Percentiles rank a stretch among this genome's conserved stretches.
These are phyloP conservation scores for Herpetomonas tarakana DNA, from an alignment of 208 protist species.

Conservation along the genomic window DNA sequence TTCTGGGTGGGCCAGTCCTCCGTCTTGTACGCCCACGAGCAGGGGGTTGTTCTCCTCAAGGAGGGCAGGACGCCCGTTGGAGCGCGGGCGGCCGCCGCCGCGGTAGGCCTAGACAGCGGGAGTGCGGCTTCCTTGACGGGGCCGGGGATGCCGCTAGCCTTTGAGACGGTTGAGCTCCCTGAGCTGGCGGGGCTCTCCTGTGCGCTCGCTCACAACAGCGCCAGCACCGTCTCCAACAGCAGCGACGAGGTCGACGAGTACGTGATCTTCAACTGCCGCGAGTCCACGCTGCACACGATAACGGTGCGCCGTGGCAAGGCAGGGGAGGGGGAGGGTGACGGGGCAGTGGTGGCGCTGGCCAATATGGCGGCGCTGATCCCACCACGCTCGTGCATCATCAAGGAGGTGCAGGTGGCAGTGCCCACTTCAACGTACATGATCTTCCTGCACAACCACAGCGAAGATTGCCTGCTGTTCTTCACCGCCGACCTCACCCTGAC, in stretches of 20 bases:
- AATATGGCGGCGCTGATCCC: conserved; percentile 19
- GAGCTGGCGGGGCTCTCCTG: conserved; percentile 14
- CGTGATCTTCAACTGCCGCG: conserved; percentile 32
- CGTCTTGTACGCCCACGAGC: conserved; percentile 39
- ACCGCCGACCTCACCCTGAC: conserved; percentile 46
- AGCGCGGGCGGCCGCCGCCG: too few relatives aligned
- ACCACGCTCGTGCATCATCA: conserved; percentile 17
- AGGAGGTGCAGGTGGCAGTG: conserved; percentile 26
- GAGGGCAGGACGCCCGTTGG: too few relatives aligned
- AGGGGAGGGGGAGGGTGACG: neutral
- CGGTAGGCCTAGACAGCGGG: too few relatives aligned
- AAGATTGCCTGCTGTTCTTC: conserved; percentile 48
- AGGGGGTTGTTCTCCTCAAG: conserved; percentile 29
- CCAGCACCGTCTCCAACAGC: conserved; percentile 18
- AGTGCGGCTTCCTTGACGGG: neutral
- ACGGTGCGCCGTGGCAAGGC: too few relatives aligned
- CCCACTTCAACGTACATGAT: conserved; percentile 29
- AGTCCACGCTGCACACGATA: conserved; percentile 27
- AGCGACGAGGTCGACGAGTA: conserved; percentile 31
- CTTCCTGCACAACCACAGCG: conserved; percentile 35
- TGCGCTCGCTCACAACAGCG: conserved; percentile 29
- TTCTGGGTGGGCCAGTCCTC: conserved; percentile 41
- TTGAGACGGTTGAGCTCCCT: conserved; percentile 14
- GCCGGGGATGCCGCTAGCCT: neutral
- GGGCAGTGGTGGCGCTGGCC: conserved; percentile 7